Evolutionary conservation across 1,139 yeast genomes (phyloP), one percentile per base, ranked within the genome.

Genomic region (Sugiyamaella sp.): DNA sequence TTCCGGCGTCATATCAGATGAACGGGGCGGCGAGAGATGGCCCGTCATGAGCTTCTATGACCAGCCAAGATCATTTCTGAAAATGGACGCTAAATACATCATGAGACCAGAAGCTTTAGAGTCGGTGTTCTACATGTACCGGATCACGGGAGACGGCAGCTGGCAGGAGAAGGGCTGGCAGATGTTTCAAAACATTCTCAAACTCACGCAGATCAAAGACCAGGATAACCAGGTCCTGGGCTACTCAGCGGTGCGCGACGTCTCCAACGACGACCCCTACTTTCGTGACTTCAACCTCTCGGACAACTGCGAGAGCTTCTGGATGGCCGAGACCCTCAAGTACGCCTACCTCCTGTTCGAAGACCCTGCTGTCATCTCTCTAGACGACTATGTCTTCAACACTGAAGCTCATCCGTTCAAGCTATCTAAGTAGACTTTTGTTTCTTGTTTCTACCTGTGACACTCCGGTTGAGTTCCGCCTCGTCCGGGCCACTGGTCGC

Each of bases 271-370:
- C 45, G 32, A 54, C 25, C 57, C 59, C 6, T 54, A 50, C 19
- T 22, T 37, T 3, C 47, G 27, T 9, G 24, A 35, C 3, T 4
- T 16, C 32, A 66, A 61, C 45, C 68, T 73, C 43, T 24, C 17
- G 24, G 83, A 82, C 62, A 75, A 76, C 54, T 71, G 80, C 51
- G 89, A 85, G 60, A 81, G 87, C 35, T 86, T 84, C 73, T 87
- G 93, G 93, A 79, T 83, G 71, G 88, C 89, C 0, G 91, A 86
- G 66, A 86, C 95, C 1, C 74, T 87, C 66, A 86, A 87, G 68
- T 86, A 86, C 68, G 83, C 82, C 60, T 86, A 84, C 68, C 73
- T 87, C 57, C 73, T 87, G 62, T 86, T 85, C 67, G 84, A 83
- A 55, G 89, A 86, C 51, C 74, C 77, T 3, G 73, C 78, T 54